Base-by-base conservation (phyloP, 2,329 filamentous ascomycete genomes). In the Albophoma yamanashiensis region DNA sequence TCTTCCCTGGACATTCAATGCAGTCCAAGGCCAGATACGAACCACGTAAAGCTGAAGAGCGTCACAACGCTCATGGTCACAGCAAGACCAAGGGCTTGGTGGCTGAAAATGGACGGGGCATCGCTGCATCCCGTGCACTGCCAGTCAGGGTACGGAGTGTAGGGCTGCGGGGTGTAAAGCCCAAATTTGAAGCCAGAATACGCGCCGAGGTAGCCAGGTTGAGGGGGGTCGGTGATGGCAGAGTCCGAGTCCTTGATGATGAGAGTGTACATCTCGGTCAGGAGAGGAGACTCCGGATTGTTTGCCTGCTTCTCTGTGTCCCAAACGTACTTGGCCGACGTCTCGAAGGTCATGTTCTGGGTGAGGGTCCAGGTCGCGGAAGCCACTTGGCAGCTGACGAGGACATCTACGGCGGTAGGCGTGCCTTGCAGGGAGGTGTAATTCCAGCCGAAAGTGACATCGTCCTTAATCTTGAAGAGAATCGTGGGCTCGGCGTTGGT, bases 11-110 rank as follows among this genome's bases (percentile, higher is more conserved):
- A 27, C 56, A 17, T 17, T 64, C 62, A 73, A 55, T 76, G 68
- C 42, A 75, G 66, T 11, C 72, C 75, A 14, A 83, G 68, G 2
- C 84, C 83, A 31, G 76, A 76, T 43, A 86, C 82, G 65, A 87
- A 87, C 83, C 83, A 87, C 38, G 83, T 86, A 64, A 87, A 87
- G 68, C 81, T 83, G 38, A 82, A 64, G 4, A 87, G 74, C 1
- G 84, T 86, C 52, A 84, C 68, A 39, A 80, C 56, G 65, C 79
- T 78, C 80, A 86, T 85, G 15, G 76, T 74, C 57, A 83, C 53
- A 42, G 79, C 79, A 60, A 85, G 77, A 7, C 77, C 75, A 11
- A 85, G 42, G 1, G 79, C 79, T 50, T 77, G 75, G 62, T 69
- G 71, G 62, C 83, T 78, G 60, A 79, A 71, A 55, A 74, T 72